Percentiles rank a stretch among this genome's conserved stretches.
Evolutionary conservation across 192 early-diverging fungal genomes (phyloP).

Genomic region (Rhizophagus prolifer): DNA sequence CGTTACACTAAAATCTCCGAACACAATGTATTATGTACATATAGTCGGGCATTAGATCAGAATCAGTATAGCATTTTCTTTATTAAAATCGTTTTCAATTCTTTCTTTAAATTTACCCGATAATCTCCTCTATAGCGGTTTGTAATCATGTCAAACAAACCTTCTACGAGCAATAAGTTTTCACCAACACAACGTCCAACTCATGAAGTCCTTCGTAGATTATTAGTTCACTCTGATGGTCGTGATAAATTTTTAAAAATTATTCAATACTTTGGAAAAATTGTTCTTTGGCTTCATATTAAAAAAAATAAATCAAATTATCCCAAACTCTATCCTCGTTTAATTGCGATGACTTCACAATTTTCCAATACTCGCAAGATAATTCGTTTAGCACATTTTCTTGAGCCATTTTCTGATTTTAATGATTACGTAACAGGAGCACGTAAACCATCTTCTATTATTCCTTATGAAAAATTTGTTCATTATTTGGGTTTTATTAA

Average conservation of each 20-base stretch:
- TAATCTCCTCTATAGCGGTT: background rate
- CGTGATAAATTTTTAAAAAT: slow-evolving; percentile 83
- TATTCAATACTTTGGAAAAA: slow-evolving; percentile 73
- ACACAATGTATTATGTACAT: too few species aligned
- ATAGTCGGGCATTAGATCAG: too few species aligned
- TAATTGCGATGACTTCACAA: slow-evolving; percentile 58
- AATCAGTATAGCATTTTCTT: too few species aligned
- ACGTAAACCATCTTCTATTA: background rate
- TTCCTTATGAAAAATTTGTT: background rate
- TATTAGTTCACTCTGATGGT: slow-evolving; percentile 66
- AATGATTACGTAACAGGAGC: slow-evolving; percentile 16
- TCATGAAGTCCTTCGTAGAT: slow-evolving; percentile 15
- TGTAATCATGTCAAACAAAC: background rate
- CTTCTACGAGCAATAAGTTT: too few species aligned
- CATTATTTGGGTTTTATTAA: slow-evolving; percentile 41
- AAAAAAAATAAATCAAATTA: slow-evolving; percentile 25
- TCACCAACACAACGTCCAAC: background rate
- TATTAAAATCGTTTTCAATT: background rate
- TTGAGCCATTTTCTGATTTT: slow-evolving; percentile 66
- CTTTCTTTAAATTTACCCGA: background rate
- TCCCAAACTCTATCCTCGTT: slow-evolving; percentile 22
- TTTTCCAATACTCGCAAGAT: slow-evolving; percentile 76
- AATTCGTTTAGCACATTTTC: slow-evolving; percentile 66
- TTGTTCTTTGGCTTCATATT: slow-evolving; percentile 56
- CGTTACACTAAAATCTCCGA: too few species aligned